A percentile compares a stretch with the other conserved stretches of the same genome.
Conservation (phyloP, 1,284 basidiomycete genomes). For the Sporisorium sorghi region DNA sequence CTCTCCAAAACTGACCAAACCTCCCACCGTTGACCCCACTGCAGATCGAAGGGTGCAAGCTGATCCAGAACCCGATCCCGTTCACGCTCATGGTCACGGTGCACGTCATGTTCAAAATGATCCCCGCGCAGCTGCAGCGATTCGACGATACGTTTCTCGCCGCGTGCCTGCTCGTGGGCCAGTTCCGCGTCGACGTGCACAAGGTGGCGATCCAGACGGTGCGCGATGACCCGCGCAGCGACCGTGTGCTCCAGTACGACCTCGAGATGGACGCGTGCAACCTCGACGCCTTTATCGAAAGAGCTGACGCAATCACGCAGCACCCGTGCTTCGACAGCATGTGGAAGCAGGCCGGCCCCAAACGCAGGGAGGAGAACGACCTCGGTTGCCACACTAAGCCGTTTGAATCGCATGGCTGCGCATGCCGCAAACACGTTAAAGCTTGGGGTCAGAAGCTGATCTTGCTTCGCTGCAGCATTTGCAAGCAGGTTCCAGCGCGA, state of each 20-base stretch:
- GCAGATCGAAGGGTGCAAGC: not conserved
- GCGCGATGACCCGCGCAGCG: not conserved
- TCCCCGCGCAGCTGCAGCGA: not conserved
- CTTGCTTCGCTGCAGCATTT: slow-evolving; percentile 7
- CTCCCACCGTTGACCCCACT: not conserved
- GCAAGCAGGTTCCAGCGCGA: not conserved
- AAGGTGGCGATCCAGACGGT: not conserved
- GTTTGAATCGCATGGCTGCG: slow-evolving; percentile 10
- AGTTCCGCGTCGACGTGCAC: not conserved
- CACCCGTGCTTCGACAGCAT: slow-evolving; percentile 9
- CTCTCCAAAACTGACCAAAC: not conserved
- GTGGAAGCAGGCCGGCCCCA: slow-evolving; percentile 2
- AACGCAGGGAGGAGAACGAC: slow-evolving; percentile 1
- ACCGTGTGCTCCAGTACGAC: slow-evolving; percentile 3
- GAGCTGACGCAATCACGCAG: not conserved
- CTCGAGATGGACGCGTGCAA: not conserved
- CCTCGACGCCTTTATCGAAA: not conserved
- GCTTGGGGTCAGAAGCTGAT: slow-evolving; percentile 6
- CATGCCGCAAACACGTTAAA: slow-evolving; percentile 9
- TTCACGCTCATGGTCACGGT: slow-evolving; percentile 7
- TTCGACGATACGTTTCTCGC: not conserved
- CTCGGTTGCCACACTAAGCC: slow-evolving; percentile 5
- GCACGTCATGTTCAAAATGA: slow-evolving; percentile 9
- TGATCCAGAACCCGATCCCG: not conserved
- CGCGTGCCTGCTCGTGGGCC: not conserved